Base-by-base conservation (phyloP, 805 yeast species). In the Candida chauliodis region DNA sequence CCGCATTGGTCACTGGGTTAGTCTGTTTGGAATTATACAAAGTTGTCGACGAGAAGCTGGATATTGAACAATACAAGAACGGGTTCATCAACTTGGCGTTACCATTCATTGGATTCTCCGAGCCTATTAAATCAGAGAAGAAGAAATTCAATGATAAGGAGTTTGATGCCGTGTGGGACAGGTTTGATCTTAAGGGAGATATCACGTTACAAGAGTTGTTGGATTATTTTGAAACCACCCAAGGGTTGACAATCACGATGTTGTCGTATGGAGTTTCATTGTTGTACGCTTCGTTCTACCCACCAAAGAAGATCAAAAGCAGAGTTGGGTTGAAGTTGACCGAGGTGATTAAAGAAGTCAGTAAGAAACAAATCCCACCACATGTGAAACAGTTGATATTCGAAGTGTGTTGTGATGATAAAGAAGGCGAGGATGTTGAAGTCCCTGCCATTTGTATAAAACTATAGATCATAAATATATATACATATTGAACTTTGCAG, bases 61-160 rank as follows among this genome's bases (percentile, higher is more conserved):
- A 81, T 49, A 75, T 91, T 49, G 97, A 90, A 58, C 80, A 81
- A 48, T 90, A 81, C 66, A 90, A 87, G 69, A 91, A 93, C 59
- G 97, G 99, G 3, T 90, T 89, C 53, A 76, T 88, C 45, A 88
- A 88, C 58, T 70, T 93, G 63, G 96, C 96, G 2, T 75, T 93
- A 45, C 98, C 99, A 45, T 93, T 93, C 71, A 79, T 93, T 57
- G 98, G 96, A 6, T 93, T 93, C 59, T 87, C 96, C 8, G 99
- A 93, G 66, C 99, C 99, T 37, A 80, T 93, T 53, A 82, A 81
- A 34, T 87, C 96, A 26, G 77, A 84, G 33, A 81, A 85, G 63
- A 84, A 85, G 41, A 78, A 82, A 57, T 90, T 89, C 63, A 89
- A 89, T 52, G 73, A 67, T 29, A 85, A 83, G 57, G 73, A 71